Evolutionary conservation across 2,329 filamentous ascomycete genomes (phyloP).

Genomic region (Periconia digitata): DNA sequence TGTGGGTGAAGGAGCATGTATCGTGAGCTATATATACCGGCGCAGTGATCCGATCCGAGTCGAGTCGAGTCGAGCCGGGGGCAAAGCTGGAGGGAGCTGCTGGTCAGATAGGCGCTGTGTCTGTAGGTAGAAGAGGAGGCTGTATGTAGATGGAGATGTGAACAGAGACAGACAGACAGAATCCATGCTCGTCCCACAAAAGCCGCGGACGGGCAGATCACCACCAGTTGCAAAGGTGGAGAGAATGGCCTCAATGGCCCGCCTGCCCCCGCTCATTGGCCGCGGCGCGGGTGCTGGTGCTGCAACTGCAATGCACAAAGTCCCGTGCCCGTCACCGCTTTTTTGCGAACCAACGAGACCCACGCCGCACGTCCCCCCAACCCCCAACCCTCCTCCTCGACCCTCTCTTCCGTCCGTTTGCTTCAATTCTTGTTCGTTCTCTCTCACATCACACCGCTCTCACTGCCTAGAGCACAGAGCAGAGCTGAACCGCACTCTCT

Average conservation of each 20-base stretch:
- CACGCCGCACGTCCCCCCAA: neutral
- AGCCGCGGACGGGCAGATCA: constrained; percentile 7
- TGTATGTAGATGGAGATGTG: no score
- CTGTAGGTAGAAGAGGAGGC: no score
- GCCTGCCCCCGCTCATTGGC: neutral
- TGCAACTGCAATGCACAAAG: constrained; percentile 16
- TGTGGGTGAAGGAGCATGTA: no score
- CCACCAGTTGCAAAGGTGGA: constrained; percentile 4
- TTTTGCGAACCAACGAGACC: constrained; percentile 12
- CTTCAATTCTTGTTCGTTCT: no score
- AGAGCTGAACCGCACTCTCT: constrained; percentile 8
- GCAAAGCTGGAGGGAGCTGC: no score
- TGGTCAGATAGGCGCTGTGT: no score
- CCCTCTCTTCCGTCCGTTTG: constrained; percentile 7
- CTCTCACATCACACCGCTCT: constrained; percentile 14
- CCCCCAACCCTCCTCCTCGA: constrained; percentile 10
- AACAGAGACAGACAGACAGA: no score
- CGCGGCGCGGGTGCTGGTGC: constrained; percentile 11
- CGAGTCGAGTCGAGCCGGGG: no score
- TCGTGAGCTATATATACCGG: no score
- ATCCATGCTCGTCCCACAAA: neutral
- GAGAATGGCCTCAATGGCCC: neutral
- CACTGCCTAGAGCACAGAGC: constrained; percentile 35
- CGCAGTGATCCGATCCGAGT: no score
- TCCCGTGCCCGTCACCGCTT: constrained; percentile 23